A percentile compares a stretch with the other conserved stretches of the same genome.
Conservation (phyloP, 2,329 filamentous ascomycete species). For the Calcarisporium arbuscula region DNA sequence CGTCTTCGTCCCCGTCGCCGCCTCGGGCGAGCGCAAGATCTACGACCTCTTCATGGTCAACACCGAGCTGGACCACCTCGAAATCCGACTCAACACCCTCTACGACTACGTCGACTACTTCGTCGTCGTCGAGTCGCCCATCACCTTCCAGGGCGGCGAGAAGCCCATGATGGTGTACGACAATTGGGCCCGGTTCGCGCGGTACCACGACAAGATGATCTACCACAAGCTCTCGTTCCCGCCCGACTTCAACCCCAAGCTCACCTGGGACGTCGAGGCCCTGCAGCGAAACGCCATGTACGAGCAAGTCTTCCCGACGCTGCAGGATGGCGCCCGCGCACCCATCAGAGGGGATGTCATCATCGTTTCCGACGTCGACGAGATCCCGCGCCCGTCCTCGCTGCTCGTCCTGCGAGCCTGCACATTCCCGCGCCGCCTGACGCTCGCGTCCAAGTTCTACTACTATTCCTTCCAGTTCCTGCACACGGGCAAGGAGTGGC, state of each 20-base stretch:
- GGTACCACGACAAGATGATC: constrained; percentile 55
- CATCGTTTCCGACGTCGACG: constrained; percentile 55
- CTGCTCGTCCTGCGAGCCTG: constrained; percentile 43
- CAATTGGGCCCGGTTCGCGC: constrained; percentile 44
- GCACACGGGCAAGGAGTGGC: constrained; percentile 36
- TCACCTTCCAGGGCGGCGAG: constrained; percentile 49
- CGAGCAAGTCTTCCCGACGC: constrained; percentile 45
- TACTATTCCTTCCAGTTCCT: constrained; percentile 54
- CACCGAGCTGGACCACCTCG: constrained; percentile 58
- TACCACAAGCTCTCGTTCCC: constrained; percentile 47
- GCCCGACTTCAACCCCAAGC: constrained; percentile 27
- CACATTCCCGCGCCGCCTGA: constrained; percentile 45
- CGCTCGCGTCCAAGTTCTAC: constrained; percentile 45
- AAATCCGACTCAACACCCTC: constrained; percentile 55
- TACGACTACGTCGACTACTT: constrained; percentile 58
- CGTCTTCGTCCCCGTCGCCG: constrained; percentile 18
- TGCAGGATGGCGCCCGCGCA: constrained; percentile 33
- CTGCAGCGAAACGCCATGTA: constrained; percentile 52
- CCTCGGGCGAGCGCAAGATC: constrained; percentile 22
- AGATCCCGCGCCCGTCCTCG: constrained; percentile 48
- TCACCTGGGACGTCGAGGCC: constrained; percentile 46
- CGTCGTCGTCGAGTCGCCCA: constrained; percentile 52
- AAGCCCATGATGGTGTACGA: constrained; percentile 49
- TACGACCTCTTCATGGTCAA: constrained; percentile 57
- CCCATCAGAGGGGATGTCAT: constrained; percentile 47